Conservation (phyloP, 2,329 filamentous ascomycete genomes). For the Fusarium buharicum region DNA sequence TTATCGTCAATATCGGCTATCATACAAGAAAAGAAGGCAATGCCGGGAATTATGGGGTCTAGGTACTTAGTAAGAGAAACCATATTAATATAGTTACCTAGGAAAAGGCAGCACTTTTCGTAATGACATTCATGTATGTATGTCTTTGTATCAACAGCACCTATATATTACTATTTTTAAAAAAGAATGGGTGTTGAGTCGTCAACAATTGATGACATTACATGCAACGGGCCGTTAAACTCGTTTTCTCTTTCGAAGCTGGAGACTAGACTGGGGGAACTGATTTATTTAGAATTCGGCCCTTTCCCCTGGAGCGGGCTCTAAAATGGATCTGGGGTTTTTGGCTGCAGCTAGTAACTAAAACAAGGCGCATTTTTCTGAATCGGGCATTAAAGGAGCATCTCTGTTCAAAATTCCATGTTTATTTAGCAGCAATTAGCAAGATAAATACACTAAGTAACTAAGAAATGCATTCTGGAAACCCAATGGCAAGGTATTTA, state of each 20-base stretch:
- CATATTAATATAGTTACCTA: neutral
- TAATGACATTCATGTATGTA: constrained; percentile 2
- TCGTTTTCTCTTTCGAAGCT: constrained; percentile 4
- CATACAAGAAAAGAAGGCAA: constrained; percentile 18
- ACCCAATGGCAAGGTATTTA: neutral
- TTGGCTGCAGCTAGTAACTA: neutral
- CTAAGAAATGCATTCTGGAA: neutral
- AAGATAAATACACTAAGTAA: neutral
- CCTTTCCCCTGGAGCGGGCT: constrained; percentile 38
- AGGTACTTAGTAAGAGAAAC: no score
- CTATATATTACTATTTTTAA: constrained; percentile 11
- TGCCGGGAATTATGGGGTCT: constrained; percentile 21
- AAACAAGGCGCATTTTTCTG: neutral
- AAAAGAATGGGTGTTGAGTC: neutral
- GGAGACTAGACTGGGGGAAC: neutral
- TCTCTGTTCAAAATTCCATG: neutral
- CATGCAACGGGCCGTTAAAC: constrained; percentile 3
- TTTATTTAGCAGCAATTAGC: neutral
- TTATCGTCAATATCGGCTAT: constrained; percentile 23
- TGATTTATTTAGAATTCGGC: constrained; percentile 27
- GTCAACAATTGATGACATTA: constrained; percentile 6
- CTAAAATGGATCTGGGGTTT: constrained; percentile 42
- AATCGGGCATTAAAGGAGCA: constrained; percentile 4
- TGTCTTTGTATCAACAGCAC: constrained; percentile 13
- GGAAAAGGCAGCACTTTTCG: no score